phyloP scores from a whole-genome alignment of 2,329 filamentous ascomycete species.

The Sporothrix mexicana region DNA sequence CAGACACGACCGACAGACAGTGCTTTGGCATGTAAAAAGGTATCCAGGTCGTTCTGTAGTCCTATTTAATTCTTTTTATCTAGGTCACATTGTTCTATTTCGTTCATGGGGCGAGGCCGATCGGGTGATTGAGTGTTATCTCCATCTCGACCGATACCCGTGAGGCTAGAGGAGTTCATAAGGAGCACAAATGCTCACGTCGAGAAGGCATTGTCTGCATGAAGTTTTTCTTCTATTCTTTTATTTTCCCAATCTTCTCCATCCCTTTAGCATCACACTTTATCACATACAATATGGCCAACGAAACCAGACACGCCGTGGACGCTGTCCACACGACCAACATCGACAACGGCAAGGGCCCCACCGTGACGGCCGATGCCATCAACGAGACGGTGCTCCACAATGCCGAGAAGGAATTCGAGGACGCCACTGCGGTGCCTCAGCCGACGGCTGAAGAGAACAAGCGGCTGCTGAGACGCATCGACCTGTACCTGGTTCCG shows the following conservation, averaged over 20 bases:
- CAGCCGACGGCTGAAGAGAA: background rate
- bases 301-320: background rate
- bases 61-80: too few relatives aligned
- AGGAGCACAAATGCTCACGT: too few relatives aligned
- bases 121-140: too few relatives aligned
- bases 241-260: too few relatives aligned
- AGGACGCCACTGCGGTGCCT: background rate
- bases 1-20: background rate
- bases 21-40: too few relatives aligned
- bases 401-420: conserved; percentile 7
- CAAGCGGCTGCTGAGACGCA: conserved; percentile 59
- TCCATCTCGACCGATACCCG: too few relatives aligned
- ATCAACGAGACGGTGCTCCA: background rate
- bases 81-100: too few relatives aligned
- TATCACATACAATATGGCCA: background rate
- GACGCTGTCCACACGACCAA: background rate
- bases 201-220: too few relatives aligned
- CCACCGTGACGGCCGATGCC: background rate
- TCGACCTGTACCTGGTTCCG: conserved; percentile 66
- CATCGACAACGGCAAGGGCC: background rate
- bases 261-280: background rate
- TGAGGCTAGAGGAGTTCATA: too few relatives aligned
- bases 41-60: too few relatives aligned
- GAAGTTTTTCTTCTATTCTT: too few relatives aligned
- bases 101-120: too few relatives aligned